A percentile compares a stretch with the other conserved stretches of the same genome.
Conservation (phyloP, 495 filamentous ascomycete genomes). For the Hyphodiscus hymeniophilus region DNA sequence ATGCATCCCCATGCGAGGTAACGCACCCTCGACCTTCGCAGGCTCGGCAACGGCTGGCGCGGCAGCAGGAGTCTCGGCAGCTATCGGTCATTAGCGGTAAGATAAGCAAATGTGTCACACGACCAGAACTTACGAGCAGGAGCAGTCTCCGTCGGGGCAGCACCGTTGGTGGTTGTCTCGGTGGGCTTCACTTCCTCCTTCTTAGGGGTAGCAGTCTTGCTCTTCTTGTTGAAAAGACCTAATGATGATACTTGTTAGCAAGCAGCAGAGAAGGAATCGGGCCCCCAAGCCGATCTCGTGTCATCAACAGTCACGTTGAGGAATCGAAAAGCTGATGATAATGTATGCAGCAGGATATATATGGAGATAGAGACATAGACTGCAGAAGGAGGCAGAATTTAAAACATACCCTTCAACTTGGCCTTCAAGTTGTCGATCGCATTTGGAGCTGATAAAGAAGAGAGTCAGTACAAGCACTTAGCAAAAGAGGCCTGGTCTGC, state of each 20-base stretch:
- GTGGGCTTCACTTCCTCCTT: conserved; percentile 20
- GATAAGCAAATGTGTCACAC: not conserved
- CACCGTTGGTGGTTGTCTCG: conserved; percentile 6
- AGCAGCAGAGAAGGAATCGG: too few species aligned
- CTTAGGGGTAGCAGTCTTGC: too few species aligned
- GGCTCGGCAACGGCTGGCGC: conserved; percentile 26
- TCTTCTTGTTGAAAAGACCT: conserved; percentile 25
- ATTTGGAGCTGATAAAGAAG: conserved; percentile 23
- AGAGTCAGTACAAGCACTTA: not conserved
- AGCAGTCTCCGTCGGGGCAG: conserved; percentile 12
- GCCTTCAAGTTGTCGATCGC: conserved; percentile 29
- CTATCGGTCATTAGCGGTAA: not conserved
- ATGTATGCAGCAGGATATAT: too few species aligned
- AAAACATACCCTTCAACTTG: conserved; percentile 50
- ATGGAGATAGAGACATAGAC: too few species aligned
- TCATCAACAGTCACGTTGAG: too few species aligned
- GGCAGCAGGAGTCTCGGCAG: conserved; percentile 5
- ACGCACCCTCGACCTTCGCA: conserved; percentile 24
- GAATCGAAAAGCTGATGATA: too few species aligned
- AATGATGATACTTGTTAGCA: too few species aligned
- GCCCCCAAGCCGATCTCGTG: too few species aligned
- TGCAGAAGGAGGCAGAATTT: too few species aligned
- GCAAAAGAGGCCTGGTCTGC: not conserved
- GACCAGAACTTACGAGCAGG: conserved; percentile 4
- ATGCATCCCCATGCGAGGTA: conserved; percentile 7